Base-by-base conservation (phyloP, 2,329 filamentous ascomycete species). In the Phialophora verrucosa region DNA sequence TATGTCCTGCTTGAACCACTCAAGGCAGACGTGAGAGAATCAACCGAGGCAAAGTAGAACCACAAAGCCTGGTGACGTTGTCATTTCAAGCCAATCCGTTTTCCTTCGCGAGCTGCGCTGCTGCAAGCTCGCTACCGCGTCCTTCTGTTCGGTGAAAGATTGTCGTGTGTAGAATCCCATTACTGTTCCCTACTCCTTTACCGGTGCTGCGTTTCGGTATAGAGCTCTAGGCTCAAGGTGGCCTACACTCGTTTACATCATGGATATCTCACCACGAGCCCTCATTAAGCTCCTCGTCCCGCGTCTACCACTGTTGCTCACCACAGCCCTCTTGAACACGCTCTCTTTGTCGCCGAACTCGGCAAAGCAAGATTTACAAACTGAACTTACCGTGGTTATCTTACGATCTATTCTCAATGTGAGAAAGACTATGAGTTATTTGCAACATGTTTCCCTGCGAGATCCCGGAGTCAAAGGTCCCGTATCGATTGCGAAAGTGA, bases 401-500 rank as follows among this genome's bases (percentile, higher is more conserved):
- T 76, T 97, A n/a, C 89, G 91, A 23, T 85, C 85, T 0, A 81
- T 92, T 62, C 76, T 92, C 59, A 75, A 77, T 14, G 78, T 81
- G 2, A 76, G 78, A 1, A 79, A 78, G 17, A 82, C 87, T 29
- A 78, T 96, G 27, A 81, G 84, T 0, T 84, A 87, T 67, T 79
- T 85, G 6, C 94, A 97, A 77, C 81, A 79, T 50, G 72, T 86
- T n/a, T 85, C 86, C 0, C 79, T 85, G 53, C 86, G 82, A 64
- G 90, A 91, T 62, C 85, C 85, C 0, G 88, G 87, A 0, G 82
- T 96, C 74, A 93, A 91, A 75, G 92, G 92, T 3, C 86, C 85
- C 53, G 87, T 95, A 70, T 97, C 93, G 93, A 83, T 96, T 27
- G 89, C 88, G 73, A 90, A 87, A 62, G 88, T 91, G 50, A 85